A percentile compares a stretch with the other conserved stretches of the same genome.
These are phyloP conservation scores for Chrysosphaeria jannelii DNA, from an alignment of 2,329 filamentous ascomycete genomes.

Conservation along the genomic window DNA sequence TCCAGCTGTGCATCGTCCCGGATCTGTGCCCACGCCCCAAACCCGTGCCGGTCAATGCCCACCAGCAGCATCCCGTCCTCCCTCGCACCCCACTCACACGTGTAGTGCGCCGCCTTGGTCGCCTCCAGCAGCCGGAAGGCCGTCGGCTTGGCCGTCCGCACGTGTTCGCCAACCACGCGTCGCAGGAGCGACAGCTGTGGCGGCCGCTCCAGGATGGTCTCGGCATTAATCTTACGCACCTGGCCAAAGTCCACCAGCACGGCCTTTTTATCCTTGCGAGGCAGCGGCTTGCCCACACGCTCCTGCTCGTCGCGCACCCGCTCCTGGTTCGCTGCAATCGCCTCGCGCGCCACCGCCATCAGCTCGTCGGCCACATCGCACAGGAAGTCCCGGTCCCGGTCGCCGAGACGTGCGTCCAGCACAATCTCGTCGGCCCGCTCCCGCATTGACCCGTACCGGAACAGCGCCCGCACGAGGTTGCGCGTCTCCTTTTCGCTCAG, in stretches of 20 bases:
- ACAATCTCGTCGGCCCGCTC: conserved; percentile 71
- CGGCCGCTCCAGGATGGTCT: conserved; percentile 77
- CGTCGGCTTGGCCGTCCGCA: conserved; percentile 42
- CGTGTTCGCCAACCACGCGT: conserved; percentile 32
- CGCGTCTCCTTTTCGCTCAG: conserved; percentile 80
- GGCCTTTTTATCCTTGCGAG: conserved; percentile 94
- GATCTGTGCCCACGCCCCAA: conserved; percentile 85
- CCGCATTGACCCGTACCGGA: conserved; percentile 71
- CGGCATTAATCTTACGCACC: conserved; percentile 82
- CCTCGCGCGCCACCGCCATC: conserved; percentile 23
- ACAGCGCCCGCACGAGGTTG: conserved; percentile 68
- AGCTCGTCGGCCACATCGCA: conserved; percentile 49
- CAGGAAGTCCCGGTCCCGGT: conserved; percentile 57
- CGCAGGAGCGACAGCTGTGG: conserved; percentile 65
- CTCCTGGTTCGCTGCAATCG: conserved; percentile 35
- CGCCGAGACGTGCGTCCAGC: conserved; percentile 55
- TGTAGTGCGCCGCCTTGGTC: conserved; percentile 74
- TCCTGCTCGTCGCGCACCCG: conserved; percentile 57
- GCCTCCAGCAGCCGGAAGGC: conserved; percentile 75
- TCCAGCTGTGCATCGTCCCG: conserved; percentile 70
- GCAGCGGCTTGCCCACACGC: conserved; percentile 48
- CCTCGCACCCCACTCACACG: conserved; percentile 67
- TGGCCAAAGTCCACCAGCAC: conserved; percentile 84
- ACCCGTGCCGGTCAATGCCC: conserved; percentile 77
- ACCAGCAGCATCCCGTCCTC: conserved; percentile 95